phyloP scores from a whole-genome alignment of 2,329 filamentous ascomycete species.

The Piedraia hortae region DNA sequence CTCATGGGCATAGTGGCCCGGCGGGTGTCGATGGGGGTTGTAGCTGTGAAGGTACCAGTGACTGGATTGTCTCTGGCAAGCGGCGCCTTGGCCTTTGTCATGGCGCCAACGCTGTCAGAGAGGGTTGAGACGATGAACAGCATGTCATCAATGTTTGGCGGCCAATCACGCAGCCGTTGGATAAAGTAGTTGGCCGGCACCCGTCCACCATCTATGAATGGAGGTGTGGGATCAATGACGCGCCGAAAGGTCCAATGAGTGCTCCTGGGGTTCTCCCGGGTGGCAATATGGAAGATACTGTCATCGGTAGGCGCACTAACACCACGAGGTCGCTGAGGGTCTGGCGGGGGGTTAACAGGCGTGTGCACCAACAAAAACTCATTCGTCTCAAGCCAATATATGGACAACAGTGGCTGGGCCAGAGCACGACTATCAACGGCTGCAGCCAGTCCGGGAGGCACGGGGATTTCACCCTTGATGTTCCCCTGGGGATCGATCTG shows the following conservation, averaged over 20 bases:
- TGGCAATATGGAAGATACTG: slow-evolving; percentile 57
- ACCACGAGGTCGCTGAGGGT: too few species aligned
- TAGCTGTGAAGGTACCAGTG: slow-evolving; percentile 18
- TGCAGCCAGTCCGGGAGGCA: slow-evolving; percentile 33
- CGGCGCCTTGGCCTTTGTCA: slow-evolving; percentile 39
- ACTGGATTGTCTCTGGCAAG: slow-evolving; percentile 2
- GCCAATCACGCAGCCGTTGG: slow-evolving; percentile 50
- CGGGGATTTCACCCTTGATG: slow-evolving; percentile 51
- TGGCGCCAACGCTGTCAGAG: slow-evolving; percentile 48
- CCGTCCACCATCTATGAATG: slow-evolving; percentile 29
- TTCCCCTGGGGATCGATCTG: slow-evolving; percentile 67
- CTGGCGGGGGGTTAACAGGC: slow-evolving; percentile 13
- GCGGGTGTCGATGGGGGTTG: slow-evolving; percentile 42
- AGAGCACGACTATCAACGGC: slow-evolving; percentile 15
- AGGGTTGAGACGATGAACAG: slow-evolving; percentile 61
- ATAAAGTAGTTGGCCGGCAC: slow-evolving; percentile 49
- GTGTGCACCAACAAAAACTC: slow-evolving; percentile 48
- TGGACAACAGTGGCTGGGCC: slow-evolving; percentile 18
- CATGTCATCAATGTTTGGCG: slow-evolving; percentile 52
- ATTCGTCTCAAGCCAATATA: slow-evolving; percentile 56
- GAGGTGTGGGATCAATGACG: slow-evolving; percentile 37
- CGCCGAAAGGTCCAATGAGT: slow-evolving; percentile 43
- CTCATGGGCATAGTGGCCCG: slow-evolving; percentile 40
- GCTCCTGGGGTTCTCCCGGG: slow-evolving; percentile 28
- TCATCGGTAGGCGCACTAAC: slow-evolving; percentile 17